Percentiles rank a stretch among this genome's conserved stretches.
Conservation (phyloP, 768 basidiomycete genomes). For the Mrakia gelida region DNA sequence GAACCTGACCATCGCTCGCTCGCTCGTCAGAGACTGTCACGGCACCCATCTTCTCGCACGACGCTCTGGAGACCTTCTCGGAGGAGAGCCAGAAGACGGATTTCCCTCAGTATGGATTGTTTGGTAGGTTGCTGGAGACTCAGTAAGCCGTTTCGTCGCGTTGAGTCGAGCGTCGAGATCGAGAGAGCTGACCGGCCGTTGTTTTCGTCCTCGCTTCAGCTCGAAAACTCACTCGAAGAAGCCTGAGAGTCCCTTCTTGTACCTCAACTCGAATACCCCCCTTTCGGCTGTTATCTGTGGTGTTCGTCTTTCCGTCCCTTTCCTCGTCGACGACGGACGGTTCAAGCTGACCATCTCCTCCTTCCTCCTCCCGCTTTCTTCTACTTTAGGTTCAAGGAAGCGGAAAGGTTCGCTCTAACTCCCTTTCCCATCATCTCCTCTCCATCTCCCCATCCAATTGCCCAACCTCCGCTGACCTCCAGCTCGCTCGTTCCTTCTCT, state of each 20-base stretch:
- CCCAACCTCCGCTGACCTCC: neutral
- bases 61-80: neutral
- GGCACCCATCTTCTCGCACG: conserved; percentile 3
- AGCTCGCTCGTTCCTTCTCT: neutral
- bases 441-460: neutral
- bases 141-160: neutral
- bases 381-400: neutral
- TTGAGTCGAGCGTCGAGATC: neutral
- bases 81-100: neutral
- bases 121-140: neutral
- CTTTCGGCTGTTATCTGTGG: neutral
- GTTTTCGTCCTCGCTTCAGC: neutral
- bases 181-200: neutral
- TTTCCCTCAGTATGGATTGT: conserved; percentile 13
- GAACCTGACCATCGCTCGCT: too few relatives aligned
- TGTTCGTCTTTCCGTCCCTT: neutral
- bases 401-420: conserved; percentile 5
- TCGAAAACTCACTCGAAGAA: neutral
- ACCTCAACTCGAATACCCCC: neutral
- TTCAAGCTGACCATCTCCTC: too few relatives aligned
- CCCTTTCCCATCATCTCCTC: neutral
- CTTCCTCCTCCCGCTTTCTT: neutral
- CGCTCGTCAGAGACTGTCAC: neutral
- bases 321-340: neutral
- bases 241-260: neutral